These are phyloP conservation scores for Astrephomene gubernaculifera DNA, from an alignment of 139 green algal genomes.

Conservation along the genomic window DNA sequence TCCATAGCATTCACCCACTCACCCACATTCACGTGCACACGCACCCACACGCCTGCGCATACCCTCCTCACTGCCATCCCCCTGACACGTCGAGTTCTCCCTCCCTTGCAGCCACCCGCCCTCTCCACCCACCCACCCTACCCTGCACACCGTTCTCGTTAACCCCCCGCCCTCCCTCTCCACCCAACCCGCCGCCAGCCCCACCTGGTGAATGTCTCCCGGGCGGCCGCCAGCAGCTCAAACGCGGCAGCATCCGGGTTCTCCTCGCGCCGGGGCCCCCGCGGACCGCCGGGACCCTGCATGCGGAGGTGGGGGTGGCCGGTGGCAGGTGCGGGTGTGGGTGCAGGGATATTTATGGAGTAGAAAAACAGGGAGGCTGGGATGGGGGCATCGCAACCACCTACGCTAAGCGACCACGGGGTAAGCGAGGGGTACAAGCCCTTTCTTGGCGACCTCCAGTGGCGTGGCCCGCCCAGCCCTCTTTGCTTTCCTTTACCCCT, in stretches of 20 bases:
- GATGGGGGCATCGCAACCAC: too few species aligned
- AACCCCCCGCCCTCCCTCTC: too few species aligned
- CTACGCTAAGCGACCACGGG: too few species aligned
- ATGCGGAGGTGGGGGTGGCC: background rate
- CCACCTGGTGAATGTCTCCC: constrained; percentile 9
- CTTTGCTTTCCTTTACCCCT: too few species aligned
- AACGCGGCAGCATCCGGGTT: background rate
- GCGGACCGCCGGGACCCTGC: background rate
- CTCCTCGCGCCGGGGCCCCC: background rate
- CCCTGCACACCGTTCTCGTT: too few species aligned
- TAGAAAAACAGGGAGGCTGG: too few species aligned
- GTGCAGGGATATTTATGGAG: too few species aligned
- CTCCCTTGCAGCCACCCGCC: background rate
- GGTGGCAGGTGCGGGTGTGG: background rate
- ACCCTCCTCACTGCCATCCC: background rate
- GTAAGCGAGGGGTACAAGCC: too few species aligned
- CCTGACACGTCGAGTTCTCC: background rate
- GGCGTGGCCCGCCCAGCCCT: too few species aligned
- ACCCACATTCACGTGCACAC: background rate
- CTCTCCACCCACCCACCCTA: background rate
- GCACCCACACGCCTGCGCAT: background rate
- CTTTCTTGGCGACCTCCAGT: too few species aligned
- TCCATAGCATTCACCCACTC: too few species aligned
- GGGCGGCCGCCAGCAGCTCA: constrained; percentile 3
- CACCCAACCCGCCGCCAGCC: background rate